A percentile compares a stretch with the other conserved stretches of the same genome.
Evolutionary conservation across 768 basidiomycete species (phyloP).

Genomic region (Phylloporus arenicola): DNA sequence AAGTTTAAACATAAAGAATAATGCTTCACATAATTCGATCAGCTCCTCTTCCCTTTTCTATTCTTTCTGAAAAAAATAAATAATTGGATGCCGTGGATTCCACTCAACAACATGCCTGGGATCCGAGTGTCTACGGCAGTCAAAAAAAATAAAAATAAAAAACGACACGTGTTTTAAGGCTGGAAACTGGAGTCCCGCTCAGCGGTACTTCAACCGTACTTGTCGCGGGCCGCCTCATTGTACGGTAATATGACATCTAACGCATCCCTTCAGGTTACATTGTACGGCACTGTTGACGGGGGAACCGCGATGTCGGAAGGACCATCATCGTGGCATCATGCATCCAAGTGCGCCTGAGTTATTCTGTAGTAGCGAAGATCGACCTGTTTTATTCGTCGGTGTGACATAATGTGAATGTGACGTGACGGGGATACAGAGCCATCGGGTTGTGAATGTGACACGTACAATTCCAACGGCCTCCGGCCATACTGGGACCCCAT

Average conservation of each 20-base stretch:
- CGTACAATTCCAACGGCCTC: too few species aligned
- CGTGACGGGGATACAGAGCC: neutral
- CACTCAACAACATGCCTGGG: too few species aligned
- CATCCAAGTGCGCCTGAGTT: too few species aligned
- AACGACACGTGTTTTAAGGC: neutral
- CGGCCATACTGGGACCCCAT: too few species aligned
- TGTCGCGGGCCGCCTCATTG: too few species aligned
- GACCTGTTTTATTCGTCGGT: neutral
- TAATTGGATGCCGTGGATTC: too few species aligned
- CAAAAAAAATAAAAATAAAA: neutral
- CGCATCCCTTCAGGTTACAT: neutral
- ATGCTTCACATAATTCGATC: neutral
- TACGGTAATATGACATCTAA: neutral
- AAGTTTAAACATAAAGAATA: slow-evolving; percentile 6
- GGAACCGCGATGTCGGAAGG: neutral
- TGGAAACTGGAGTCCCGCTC: neutral
- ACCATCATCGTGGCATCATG: neutral
- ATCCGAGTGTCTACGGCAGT: neutral
- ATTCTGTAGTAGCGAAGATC: neutral
- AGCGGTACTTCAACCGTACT: neutral
- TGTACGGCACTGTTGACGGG: neutral
- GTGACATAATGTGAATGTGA: neutral
- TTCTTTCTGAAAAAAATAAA: neutral
- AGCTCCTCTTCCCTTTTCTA: neutral
- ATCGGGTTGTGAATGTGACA: neutral